phyloP scores from a whole-genome alignment of 2,329 filamentous ascomycete species.

The Botrytis hyacinthi region DNA sequence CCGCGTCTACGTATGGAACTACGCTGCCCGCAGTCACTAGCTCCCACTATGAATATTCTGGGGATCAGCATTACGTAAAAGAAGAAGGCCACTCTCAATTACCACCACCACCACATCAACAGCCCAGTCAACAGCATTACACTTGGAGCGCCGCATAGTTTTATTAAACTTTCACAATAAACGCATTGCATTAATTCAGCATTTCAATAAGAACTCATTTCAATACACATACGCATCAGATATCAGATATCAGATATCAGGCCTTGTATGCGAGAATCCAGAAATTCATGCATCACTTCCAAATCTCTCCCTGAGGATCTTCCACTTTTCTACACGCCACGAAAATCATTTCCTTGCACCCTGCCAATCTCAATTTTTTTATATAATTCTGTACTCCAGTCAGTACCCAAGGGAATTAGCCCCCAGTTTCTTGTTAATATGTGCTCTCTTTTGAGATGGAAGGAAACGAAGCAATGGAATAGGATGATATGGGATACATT shows the following conservation, averaged over 20 bases:
- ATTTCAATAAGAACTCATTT: background rate
- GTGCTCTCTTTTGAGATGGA: background rate
- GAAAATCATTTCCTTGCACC: background rate
- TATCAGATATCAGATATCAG: background rate
- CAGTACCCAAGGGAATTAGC: background rate
- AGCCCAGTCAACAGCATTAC: conserved; percentile 31
- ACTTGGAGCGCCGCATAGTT: conserved; percentile 33
- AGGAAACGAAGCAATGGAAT: background rate
- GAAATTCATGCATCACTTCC: background rate
- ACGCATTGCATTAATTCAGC: background rate
- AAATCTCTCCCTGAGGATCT: background rate
- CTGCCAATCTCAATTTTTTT: conserved; percentile 3
- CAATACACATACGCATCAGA: background rate
- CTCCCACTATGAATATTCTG: conserved; percentile 33
- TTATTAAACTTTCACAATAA: background rate
- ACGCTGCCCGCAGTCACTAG: conserved; percentile 23
- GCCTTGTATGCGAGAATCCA: background rate
- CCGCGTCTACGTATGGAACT: conserved; percentile 29
- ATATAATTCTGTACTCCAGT: conserved; percentile 8
- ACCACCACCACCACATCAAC: conserved; percentile 21
- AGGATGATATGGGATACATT: conserved; percentile 1
- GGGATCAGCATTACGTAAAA: conserved; percentile 31
- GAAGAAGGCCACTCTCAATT: conserved; percentile 25
- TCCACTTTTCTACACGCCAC: background rate
- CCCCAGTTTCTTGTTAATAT: background rate